These are phyloP conservation scores for Danielia oregonensis DNA, from an alignment of 805 yeast genomes.

Conservation along the genomic window DNA sequence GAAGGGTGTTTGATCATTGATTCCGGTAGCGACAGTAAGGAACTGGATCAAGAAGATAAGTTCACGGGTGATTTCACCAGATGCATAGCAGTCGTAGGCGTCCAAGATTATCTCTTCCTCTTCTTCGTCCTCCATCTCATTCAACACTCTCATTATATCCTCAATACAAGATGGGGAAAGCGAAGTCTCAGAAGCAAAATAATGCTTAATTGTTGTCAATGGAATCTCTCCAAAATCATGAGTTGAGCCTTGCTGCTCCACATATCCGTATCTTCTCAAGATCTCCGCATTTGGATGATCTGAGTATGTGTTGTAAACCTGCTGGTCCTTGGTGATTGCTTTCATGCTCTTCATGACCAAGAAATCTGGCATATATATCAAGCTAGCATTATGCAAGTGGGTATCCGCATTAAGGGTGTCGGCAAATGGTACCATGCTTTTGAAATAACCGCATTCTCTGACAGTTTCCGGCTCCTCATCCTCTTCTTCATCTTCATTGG, in stretches of 20 bases:
- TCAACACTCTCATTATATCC: slow-evolving; percentile 27
- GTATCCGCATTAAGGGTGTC: slow-evolving; percentile 90
- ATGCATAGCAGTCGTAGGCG: slow-evolving; percentile 57
- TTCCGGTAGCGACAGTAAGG: slow-evolving; percentile 32
- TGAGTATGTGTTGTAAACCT: slow-evolving; percentile 84
- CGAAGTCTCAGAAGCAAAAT: slow-evolving; percentile 23
- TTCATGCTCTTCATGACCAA: slow-evolving; percentile 72
- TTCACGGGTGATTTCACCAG: slow-evolving; percentile 62
- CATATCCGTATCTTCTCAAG: slow-evolving; percentile 87
- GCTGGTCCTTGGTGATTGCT: slow-evolving; percentile 60
- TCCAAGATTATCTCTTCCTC: slow-evolving; percentile 45
- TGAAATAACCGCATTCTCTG: slow-evolving; percentile 40
- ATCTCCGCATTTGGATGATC: slow-evolving; percentile 90
- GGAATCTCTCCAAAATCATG: slow-evolving; percentile 80
- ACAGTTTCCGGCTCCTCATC: slow-evolving; percentile 8
- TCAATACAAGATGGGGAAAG: slow-evolving; percentile 29
- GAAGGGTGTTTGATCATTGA: slow-evolving; percentile 22
- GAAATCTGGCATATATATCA: slow-evolving; percentile 46
- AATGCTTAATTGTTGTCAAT: slow-evolving; percentile 36
- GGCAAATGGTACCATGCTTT: slow-evolving; percentile 91
- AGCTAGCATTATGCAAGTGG: slow-evolving; percentile 65
- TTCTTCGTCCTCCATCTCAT: slow-evolving; percentile 34
- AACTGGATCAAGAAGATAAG: slow-evolving; percentile 51
- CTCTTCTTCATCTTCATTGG: slow-evolving; percentile 19
- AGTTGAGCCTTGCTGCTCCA: slow-evolving; percentile 67